Base-by-base conservation (phyloP, 1,139 yeast genomes). In the Taphrina deformans region DNA sequence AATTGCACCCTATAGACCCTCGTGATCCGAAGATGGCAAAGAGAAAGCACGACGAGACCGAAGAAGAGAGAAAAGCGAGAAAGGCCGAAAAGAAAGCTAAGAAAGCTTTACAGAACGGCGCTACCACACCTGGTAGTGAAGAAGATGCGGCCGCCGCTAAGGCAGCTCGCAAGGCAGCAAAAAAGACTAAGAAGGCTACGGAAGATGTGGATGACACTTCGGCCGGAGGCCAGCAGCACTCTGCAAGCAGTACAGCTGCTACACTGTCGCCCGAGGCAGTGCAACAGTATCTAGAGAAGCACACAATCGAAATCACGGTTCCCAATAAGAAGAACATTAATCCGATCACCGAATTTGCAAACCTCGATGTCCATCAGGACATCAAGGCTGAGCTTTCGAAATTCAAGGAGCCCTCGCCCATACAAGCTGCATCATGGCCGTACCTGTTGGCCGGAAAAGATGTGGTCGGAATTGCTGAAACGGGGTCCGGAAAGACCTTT, bases 361-460 rank as follows among this genome's bases (percentile, higher is more conserved):
- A 87, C 62, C 80, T 93, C 35, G 69, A 75, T 4, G 81, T 92
- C 63, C 82, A 85, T 68, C 70, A 83, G 1, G 79, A 82, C 66
- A 83, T 92, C 68, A 81, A 82, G 68, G 73, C 79, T 12, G 84
- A 83, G 59, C 80, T 92, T 59, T 76, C 84, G 46, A 84, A 85
- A 71, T 93, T 89, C 78, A 87, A 90, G 33, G 86, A 84, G 71
- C 99, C 99, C 66, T 92, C 98, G 3, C 98, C 99, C 38, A 93
- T 93, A 72, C 99, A 93, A 79, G 84, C 96, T n/a, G 92, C 86
- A 38, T 84, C 98, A 12, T 93, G 99, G 99, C 99, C 99, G 69
- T 91, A 85, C 73, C 79, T 95, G 63, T 79, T 93, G 63, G 78
- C 85, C 38, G 88, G 89, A 21, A 83, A 87, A 69, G 99, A 93